Evolutionary conservation across 2,329 filamentous ascomycete genomes (phyloP).

Genomic region (Emmonsia crescens): DNA sequence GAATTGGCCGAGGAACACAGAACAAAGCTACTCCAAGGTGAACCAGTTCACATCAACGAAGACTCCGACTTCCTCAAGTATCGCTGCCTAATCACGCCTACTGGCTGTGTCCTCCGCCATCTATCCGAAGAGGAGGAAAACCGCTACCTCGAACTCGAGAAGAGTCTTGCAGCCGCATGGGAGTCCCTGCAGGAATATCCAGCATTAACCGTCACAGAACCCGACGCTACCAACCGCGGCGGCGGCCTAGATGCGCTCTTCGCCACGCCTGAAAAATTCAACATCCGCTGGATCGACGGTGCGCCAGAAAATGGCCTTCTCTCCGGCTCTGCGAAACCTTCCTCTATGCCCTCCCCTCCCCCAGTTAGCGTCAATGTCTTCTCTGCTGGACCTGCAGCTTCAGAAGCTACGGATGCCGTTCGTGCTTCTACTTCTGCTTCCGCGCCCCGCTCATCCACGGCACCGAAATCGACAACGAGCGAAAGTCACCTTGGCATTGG

Average conservation of each 20-base stretch:
- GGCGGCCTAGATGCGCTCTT: slow-evolving; percentile 37
- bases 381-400: slow-evolving; percentile 23
- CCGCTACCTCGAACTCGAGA: slow-evolving; percentile 35
- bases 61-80: slow-evolving; percentile 29
- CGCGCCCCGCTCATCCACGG: slow-evolving; percentile 1
- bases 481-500: slow-evolving; percentile 25
- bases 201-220: slow-evolving; percentile 24
- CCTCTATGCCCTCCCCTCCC: slow-evolving; percentile 14
- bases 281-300: slow-evolving; percentile 34
- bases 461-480: slow-evolving; percentile 26
- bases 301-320: slow-evolving; percentile 18
- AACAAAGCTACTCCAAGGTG: slow-evolving; percentile 31
- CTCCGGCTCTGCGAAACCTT: slow-evolving; percentile 17
- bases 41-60: slow-evolving; percentile 30
- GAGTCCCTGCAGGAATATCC: slow-evolving; percentile 32
- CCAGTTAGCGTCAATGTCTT: slow-evolving; percentile 21
- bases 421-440: slow-evolving; percentile 7
- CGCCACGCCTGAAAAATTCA: slow-evolving; percentile 35
- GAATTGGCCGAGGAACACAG: slow-evolving; percentile 35
- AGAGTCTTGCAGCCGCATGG: slow-evolving; percentile 20
- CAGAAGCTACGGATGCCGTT: slow-evolving; percentile 26
- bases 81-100: slow-evolving; percentile 35
- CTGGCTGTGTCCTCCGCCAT: slow-evolving; percentile 35
- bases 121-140: slow-evolving; percentile 37
- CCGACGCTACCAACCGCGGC: slow-evolving; percentile 34